Evolutionary conservation across 2,329 filamentous ascomycete species (phyloP), one percentile per base, ranked within the genome.

Genomic region (Tolypocladium ovalisporum): DNA sequence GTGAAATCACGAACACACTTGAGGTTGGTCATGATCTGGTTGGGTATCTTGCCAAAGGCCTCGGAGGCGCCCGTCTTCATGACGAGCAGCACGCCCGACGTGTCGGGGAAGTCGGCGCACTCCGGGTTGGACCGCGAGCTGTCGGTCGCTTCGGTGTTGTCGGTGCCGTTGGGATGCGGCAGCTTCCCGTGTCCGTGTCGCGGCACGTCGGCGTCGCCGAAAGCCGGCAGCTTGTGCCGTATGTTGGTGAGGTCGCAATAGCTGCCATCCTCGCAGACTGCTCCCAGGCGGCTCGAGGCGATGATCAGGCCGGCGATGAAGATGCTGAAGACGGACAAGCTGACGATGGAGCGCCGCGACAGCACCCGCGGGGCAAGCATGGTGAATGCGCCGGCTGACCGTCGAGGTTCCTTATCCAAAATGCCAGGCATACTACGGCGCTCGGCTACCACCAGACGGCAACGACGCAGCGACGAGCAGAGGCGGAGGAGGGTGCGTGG

Each of bases 21-120:
- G 12, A 82, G 71, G 1, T 74, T 74, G 7, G 81, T 82, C 63
- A 81, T 69, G 27, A 83, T 70, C 62, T 83, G 80, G 4, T 77
- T 80, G 2, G 81, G 79, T 2, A 84, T 66, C 52, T 75, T 77
- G 35, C 75, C 70, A 58, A 74, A 79, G 22, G 78, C 68, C 64
- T 83, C 80, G 42, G 78, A 79, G 2, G 80, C 79, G 39, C 81
- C 80, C 4, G 81, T 84, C 69, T 83, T 83, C 68, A 84, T 76
- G 52, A 83, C 68, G 32, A 83, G 68, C 34, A 79, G 68, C 37
- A 80, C 71, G 60, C 75, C 73, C 51, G 74, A 74, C 13, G 73
- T 75, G 57, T 78, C 71, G 13, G 76, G 74, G 53, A 79, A 75
- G 52, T 62, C 60, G 27, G 67, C 69, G 66, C 74, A 76, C 6